Conservation (phyloP, 1,139 yeast genomes). For the Debaryomyces subglobosus region DNA sequence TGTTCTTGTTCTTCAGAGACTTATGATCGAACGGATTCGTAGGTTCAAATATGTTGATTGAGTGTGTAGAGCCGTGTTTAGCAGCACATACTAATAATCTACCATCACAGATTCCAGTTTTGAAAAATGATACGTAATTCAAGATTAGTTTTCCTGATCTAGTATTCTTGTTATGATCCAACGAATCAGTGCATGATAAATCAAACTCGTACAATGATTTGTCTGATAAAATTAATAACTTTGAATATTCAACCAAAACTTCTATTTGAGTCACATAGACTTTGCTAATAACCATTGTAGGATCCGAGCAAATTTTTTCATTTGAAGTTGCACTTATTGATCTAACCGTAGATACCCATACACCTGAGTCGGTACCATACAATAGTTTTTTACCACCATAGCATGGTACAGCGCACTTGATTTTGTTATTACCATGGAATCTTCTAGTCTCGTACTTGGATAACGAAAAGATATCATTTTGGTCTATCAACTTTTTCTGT, state of each 20-base stretch:
- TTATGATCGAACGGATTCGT: conserved; percentile 57
- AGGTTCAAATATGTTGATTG: conserved; percentile 87
- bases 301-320: conserved; percentile 63
- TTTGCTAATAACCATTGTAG: conserved; percentile 76
- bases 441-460: conserved; percentile 74
- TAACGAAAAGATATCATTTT: conserved; percentile 78
- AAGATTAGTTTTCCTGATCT: conserved; percentile 78
- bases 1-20: conserved; percentile 62
- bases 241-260: conserved; percentile 88
- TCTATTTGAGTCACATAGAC: conserved; percentile 86
- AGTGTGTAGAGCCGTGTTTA: conserved; percentile 70
- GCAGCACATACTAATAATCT: conserved; percentile 89
- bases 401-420: conserved; percentile 91
- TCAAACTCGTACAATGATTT: conserved; percentile 85
- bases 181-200: conserved; percentile 62
- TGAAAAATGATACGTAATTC: conserved; percentile 85
- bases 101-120: conserved; percentile 91
- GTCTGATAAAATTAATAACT: conserved; percentile 79
- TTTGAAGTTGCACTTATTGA: conserved; percentile 47
- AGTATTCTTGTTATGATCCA: conserved; percentile 71
- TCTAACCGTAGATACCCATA: conserved; percentile 72
- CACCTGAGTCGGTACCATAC: conserved; percentile 91
- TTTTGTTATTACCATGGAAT: conserved; percentile 70
- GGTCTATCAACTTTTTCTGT: conserved; percentile 70
- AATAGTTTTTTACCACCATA: conserved; percentile 92